Conservation (phyloP, 768 basidiomycete species). For the Boletus sp. region DNA sequence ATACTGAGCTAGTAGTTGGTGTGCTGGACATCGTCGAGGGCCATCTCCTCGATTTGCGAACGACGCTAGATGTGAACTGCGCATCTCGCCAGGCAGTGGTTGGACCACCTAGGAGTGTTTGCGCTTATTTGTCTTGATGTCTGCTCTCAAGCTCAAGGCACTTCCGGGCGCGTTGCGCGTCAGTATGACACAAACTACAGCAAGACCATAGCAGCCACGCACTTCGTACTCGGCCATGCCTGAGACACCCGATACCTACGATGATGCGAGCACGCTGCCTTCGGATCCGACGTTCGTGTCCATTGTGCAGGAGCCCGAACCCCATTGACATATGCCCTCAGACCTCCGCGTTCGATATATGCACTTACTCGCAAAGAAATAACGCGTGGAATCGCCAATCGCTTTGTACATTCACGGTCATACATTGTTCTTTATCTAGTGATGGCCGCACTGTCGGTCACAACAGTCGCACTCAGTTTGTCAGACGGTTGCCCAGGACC, state of each 20-base stretch:
- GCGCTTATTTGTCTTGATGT: constrained; percentile 25
- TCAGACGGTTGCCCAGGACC: constrained; percentile 81
- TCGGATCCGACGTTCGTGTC: constrained; percentile 30
- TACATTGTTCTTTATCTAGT: constrained; percentile 87
- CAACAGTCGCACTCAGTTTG: constrained; percentile 81
- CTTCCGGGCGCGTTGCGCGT: neutral
- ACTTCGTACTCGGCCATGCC: constrained; percentile 33
- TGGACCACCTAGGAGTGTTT: constrained; percentile 21
- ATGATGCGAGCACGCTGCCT: constrained; percentile 32
- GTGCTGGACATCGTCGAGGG: neutral
- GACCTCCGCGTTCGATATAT: constrained; percentile 79
- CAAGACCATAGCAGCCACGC: neutral
- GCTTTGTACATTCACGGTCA: constrained; percentile 82
- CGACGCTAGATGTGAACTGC: neutral
- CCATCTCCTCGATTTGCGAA: neutral
- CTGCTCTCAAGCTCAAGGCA: neutral
- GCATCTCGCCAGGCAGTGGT: neutral
- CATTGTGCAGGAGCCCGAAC: constrained; percentile 8
- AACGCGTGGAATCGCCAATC: constrained; percentile 80
- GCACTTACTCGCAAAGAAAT: constrained; percentile 81
- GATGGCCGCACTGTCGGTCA: constrained; percentile 84
- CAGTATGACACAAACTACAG: constrained; percentile 6
- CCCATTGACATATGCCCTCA: constrained; percentile 30
- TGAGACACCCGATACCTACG: constrained; percentile 26
- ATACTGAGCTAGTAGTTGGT: neutral